Percentiles rank a stretch among this genome's conserved stretches.
Evolutionary conservation across 306 rosid species (phyloP).

Genomic region (Ziziphus jujuba): DNA sequence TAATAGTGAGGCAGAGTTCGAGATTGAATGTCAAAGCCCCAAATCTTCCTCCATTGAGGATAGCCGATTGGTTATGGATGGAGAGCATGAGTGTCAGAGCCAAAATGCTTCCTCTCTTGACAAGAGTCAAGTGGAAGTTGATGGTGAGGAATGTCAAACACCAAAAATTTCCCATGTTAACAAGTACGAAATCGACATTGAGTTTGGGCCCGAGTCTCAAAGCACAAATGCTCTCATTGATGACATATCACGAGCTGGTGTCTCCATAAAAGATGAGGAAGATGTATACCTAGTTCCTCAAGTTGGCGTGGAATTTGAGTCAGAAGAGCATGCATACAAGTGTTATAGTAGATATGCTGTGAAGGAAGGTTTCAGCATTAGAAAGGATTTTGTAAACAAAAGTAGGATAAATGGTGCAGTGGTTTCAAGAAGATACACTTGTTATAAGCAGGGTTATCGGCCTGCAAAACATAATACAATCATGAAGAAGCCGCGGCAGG

Average conservation of each 20-base stretch:
- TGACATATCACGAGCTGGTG: slow-evolving; percentile 24
- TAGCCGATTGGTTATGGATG: slow-evolving; percentile 25
- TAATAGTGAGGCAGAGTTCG: not conserved
- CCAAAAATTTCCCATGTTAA: slow-evolving; percentile 29
- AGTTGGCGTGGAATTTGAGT: slow-evolving; percentile 56
- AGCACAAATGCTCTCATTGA: slow-evolving; percentile 16
- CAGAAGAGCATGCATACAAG: slow-evolving; percentile 61
- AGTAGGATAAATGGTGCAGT: slow-evolving; percentile 56
- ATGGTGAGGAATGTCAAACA: slow-evolving; percentile 31
- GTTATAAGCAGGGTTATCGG: slow-evolving; percentile 61
- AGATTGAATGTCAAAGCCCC: slow-evolving; percentile 13
- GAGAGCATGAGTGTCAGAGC: slow-evolving; percentile 29
- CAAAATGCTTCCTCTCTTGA: slow-evolving; percentile 28
- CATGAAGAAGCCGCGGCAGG: slow-evolving; percentile 39
- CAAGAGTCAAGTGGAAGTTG: slow-evolving; percentile 29
- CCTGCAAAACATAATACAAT: slow-evolving; percentile 26
- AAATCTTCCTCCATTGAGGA: slow-evolving; percentile 24
- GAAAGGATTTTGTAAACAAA: slow-evolving; percentile 66
- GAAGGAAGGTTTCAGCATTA: slow-evolving; percentile 56
- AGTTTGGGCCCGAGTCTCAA: slow-evolving; percentile 24
- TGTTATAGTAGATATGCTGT: slow-evolving; percentile 57
- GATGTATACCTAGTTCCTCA: slow-evolving; percentile 33
- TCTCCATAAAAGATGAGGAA: slow-evolving; percentile 26
- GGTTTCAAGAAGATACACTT: slow-evolving; percentile 63
- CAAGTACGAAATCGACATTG: slow-evolving; percentile 29